Evolutionary conservation across 2,329 filamentous ascomycete genomes (phyloP), one percentile per base, ranked within the genome.

Genomic region (Mycosphaerelloides madeirae): DNA sequence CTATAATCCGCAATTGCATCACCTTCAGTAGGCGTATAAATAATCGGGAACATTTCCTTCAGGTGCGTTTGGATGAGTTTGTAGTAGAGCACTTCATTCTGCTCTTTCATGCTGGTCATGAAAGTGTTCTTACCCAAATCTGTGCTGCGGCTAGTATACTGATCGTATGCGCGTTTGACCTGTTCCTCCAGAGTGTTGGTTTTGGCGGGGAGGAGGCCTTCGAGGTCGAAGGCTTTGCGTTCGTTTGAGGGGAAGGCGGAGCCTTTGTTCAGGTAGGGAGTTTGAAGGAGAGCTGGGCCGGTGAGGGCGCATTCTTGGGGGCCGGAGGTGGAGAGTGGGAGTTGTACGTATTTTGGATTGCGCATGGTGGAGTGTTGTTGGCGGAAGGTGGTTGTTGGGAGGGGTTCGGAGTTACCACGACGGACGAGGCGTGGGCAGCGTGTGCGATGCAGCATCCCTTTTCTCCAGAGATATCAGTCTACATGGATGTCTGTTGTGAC

Each of bases 1-100:
- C 87, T 93, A 61, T 87, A 95, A 52, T 90, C 85, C 54, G 87
- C 80, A 39, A 95, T 95, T 0, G 89, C 89, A 31, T 94, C 87
- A 7, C 86, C 87, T 67, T 95, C 88, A 0, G 89, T 95, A 0
- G 89, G 89, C 0, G 89, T 95, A 61, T 95, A 95, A 20, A 95
- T 86, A n/a, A 95, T 72, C 31, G 83, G 81, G 60, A 94, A 90
- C 85, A 95, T 93, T 61, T 95, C 87, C 52, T 85, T 82, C 15
- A 95, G 68, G 57, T 95, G 83, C 3, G 85, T 80, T 61, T 86
- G 77, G 6, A 93, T 74, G 8, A 94, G 74, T 78, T 75, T 81
- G 65, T 83, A 94, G 63, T 87, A 95, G 1, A 95, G 67, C 1
- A 94, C 85, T 49, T 85, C 78, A 65, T 93, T 95, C 65, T 95